Base-by-base conservation (phyloP, 129 eudicot species). In the Apium graveolens region DNA sequence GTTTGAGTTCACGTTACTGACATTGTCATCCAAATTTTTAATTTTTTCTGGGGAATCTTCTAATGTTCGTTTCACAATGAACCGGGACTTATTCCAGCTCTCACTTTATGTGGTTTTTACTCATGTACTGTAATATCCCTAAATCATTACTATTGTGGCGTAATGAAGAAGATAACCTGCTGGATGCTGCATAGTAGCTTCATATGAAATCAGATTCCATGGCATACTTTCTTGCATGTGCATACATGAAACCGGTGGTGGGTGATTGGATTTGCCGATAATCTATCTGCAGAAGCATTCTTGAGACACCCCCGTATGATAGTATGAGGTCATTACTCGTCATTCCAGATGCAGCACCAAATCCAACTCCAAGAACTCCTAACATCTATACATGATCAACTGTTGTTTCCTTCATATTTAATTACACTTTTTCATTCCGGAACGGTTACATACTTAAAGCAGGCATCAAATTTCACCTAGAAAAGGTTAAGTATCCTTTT, bases 231-330 rank as follows among this genome's bases (percentile, higher is more conserved):
- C 96, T 89, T 78, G 95, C 96, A 65, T 88, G 81, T 31, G 91
- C 92, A 68, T 87, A 88, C 38, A 90, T 90, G 68, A 35, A n/a
- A n/a, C n/a, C n/a, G n/a, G n/a, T n/a, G n/a, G n/a, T n/a, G n/a
- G n/a, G n/a, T n/a, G n/a, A 91, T 97, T 97, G 89, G 26, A 90
- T 88, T 60, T 97, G 98, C 80, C 86, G 91, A 62, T 88, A 91
- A 81, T 91, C 91, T 4, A 93, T 85, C 78, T 84, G 91, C 79
- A 91, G 87, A 84, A 89, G 97, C 93, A 89, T 91, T 84, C 91
- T 91, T 31, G 91, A 78, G 80, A 91, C 89, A 37, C 91, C 98
- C 98, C 97, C n/a, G n/a, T n/a, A n/a, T n/a, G n/a, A n/a, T n/a
- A n/a, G 89, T 49, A 93, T 89, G 55, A 93, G 92, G 81, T 91